These are phyloP conservation scores for Penicillium sp. DNA, from an alignment of 2,329 filamentous ascomycete species.

Conservation along the genomic window DNA sequence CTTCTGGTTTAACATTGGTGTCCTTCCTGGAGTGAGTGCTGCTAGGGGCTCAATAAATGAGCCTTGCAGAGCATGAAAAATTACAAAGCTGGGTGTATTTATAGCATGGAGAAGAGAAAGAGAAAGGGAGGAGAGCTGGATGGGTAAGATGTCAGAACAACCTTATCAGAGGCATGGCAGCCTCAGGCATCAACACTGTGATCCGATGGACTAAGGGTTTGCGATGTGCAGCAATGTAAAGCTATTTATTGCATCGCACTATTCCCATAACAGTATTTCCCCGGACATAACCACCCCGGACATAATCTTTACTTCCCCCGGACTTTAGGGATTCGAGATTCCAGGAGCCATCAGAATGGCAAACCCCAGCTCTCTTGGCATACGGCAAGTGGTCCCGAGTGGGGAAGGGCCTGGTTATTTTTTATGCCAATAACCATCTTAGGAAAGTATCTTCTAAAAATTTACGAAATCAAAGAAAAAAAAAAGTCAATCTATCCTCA, in stretches of 20 bases:
- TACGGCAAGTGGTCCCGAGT: constrained; percentile 11
- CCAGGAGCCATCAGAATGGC: background rate
- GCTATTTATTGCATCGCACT: background rate
- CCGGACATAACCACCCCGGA: background rate
- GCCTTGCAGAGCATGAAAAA: background rate
- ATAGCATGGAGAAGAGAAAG: too few relatives aligned
- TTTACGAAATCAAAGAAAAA: background rate
- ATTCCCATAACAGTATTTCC: background rate
- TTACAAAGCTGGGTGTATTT: too few relatives aligned
- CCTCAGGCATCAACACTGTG: background rate
- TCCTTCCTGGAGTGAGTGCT: background rate
- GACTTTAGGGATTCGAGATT: background rate
- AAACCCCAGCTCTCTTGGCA: background rate
- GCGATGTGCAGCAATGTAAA: background rate
- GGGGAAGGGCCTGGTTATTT: background rate
- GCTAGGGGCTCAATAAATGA: background rate
- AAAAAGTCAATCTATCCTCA: background rate
- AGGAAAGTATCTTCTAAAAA: background rate
- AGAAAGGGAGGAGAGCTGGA: background rate
- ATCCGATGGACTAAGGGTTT: background rate
- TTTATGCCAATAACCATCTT: background rate
- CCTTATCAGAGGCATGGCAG: background rate
- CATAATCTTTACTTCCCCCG: background rate
- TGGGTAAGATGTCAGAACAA: background rate
- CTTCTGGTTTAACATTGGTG: background rate